A percentile compares a stretch with the other conserved stretches of the same genome.
Conservation (phyloP, 106 monocot species). For the Vanilla planifolia region DNA sequence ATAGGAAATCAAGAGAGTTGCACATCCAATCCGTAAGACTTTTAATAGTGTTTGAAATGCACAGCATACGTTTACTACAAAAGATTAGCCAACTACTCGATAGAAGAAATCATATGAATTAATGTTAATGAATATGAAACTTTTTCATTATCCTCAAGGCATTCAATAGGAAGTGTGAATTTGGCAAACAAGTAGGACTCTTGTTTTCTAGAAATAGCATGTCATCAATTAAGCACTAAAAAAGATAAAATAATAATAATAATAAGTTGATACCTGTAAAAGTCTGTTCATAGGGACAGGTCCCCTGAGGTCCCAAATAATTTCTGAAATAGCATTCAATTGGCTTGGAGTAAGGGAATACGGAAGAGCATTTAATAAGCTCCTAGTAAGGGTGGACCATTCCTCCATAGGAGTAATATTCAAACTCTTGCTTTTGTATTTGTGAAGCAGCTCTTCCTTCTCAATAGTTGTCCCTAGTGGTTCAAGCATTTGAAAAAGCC, state of each 20-base stretch:
- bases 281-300: conserved; percentile 97
- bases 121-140: neutral
- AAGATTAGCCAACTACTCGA: too few relatives aligned
- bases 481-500: conserved; percentile 93
- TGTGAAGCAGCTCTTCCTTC: conserved; percentile 66
- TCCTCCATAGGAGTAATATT: conserved; percentile 44
- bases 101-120: neutral
- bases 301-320: conserved; percentile 88
- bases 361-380: conserved; percentile 68
- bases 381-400: conserved; percentile 67
- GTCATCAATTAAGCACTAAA: conserved; percentile 4
- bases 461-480: conserved; percentile 66
- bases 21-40: too few relatives aligned
- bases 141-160: neutral
- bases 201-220: neutral
- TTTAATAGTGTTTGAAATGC: too few relatives aligned
- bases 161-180: neutral
- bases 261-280: conserved; percentile 52
- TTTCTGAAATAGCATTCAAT: conserved; percentile 87
- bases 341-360: conserved; percentile 88
- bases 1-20: too few relatives aligned
- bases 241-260: neutral
- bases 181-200: neutral
- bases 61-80: too few relatives aligned
- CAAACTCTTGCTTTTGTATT: conserved; percentile 48